A percentile compares a stretch with the other conserved stretches of the same genome.
These are phyloP conservation scores for Cutaneotrichosporon cyanovorans DNA, from an alignment of 1,284 basidiomycete species.

Conservation along the genomic window DNA sequence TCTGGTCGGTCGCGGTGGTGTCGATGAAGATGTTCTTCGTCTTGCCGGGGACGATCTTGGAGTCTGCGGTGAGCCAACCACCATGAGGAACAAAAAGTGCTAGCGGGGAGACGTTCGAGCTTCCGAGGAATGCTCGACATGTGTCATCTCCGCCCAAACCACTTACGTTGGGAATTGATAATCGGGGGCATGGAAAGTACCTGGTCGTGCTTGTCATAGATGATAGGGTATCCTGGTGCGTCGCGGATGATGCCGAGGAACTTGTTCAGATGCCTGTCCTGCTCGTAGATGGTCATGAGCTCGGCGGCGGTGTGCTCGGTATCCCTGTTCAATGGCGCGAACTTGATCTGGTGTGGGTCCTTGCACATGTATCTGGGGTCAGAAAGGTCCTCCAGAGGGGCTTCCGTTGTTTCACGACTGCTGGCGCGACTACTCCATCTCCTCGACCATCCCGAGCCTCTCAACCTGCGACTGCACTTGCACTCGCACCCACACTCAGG, in stretches of 20 bases:
- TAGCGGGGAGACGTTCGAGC: too few species aligned
- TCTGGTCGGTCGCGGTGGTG: slow-evolving; percentile 94
- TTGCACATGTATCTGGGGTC: slow-evolving; percentile 68
- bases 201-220: slow-evolving; percentile 79
- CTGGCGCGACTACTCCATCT: too few species aligned
- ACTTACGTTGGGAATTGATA: slow-evolving; percentile 77
- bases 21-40: slow-evolving; percentile 96
- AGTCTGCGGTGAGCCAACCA: slow-evolving; percentile 51
- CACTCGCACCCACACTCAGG: too few species aligned
- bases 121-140: too few species aligned
- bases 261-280: slow-evolving; percentile 80
- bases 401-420: too few species aligned
- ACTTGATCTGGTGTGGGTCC: slow-evolving; percentile 82
- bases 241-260: slow-evolving; percentile 92
- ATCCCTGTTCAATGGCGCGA: slow-evolving; percentile 72
- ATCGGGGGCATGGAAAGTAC: slow-evolving; percentile 98
- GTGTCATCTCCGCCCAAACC: background rate
- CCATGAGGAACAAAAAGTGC: background rate
- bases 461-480: too few species aligned
- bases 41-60: slow-evolving; percentile 83
- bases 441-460: too few species aligned
- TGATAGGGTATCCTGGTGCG: slow-evolving; percentile 93
- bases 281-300: slow-evolving; percentile 86
- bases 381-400: too few species aligned
- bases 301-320: slow-evolving; percentile 70